These are phyloP conservation scores for Boletus rufocinnamomeus DNA, from an alignment of 768 basidiomycete genomes.

Conservation along the genomic window DNA sequence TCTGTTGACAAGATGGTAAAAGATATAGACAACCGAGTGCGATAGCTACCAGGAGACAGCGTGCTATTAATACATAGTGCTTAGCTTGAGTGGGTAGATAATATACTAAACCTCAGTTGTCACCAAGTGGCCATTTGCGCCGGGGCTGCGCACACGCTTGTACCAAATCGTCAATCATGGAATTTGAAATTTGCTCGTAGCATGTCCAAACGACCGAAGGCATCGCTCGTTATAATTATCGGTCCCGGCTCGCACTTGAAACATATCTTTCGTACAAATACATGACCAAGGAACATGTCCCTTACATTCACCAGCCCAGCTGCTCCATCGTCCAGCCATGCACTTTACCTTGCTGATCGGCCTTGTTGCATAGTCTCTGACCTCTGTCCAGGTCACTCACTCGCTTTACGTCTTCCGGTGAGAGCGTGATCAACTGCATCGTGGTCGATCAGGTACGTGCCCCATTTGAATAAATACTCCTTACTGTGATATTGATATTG, in stretches of 20 bases:
- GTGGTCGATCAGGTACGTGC: slow-evolving; percentile 5
- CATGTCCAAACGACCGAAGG: too few relatives aligned
- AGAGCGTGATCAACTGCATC: slow-evolving; percentile 34
- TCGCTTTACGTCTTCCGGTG: slow-evolving; percentile 35
- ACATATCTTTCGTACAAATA: background rate
- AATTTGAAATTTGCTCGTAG: too few relatives aligned
- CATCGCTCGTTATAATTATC: too few relatives aligned
- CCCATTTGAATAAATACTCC: slow-evolving; percentile 2
- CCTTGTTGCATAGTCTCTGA: slow-evolving; percentile 35
- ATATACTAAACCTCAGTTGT: too few relatives aligned
- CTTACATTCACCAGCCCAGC: slow-evolving; percentile 41
- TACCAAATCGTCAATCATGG: too few relatives aligned
- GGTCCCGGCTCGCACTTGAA: background rate
- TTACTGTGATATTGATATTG: slow-evolving; percentile 50
- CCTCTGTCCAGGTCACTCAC: slow-evolving; percentile 37
- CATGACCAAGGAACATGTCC: background rate
- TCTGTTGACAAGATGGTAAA: too few relatives aligned
- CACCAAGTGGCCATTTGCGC: too few relatives aligned
- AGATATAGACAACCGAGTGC: too few relatives aligned
- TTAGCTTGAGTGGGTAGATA: too few relatives aligned
- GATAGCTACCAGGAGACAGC: too few relatives aligned
- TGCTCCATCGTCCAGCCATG: slow-evolving; percentile 48
- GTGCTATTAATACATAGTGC: too few relatives aligned
- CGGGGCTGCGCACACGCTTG: too few relatives aligned
- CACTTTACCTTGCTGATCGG: slow-evolving; percentile 26